Evolutionary conservation across 495 filamentous ascomycete genomes (phyloP).

Genomic region (Aspergillus coremiiformis): DNA sequence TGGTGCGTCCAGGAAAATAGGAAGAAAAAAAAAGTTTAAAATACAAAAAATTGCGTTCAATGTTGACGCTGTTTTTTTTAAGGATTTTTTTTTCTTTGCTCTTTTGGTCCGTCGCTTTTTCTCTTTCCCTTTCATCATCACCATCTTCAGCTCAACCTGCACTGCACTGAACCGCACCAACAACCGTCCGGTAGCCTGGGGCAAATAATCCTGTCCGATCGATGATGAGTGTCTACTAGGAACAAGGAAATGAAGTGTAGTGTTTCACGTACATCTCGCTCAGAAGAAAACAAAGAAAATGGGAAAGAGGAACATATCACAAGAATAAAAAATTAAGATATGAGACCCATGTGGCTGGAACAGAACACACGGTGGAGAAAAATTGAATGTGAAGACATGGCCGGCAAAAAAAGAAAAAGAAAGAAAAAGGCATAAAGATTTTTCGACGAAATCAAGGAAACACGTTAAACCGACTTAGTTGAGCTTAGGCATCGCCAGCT

Average conservation of each 20-base stretch:
- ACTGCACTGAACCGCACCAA: conserved; percentile 4
- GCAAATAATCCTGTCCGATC: not conserved
- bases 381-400: conserved; percentile 5
- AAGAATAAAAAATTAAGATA: conserved; percentile 16
- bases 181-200: not conserved
- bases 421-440: conserved; percentile 8
- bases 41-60: conserved; percentile 10
- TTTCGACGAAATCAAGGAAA: conserved; percentile 6
- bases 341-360: conserved; percentile 3
- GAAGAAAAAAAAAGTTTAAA: conserved; percentile 13
- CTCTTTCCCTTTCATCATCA: not conserved
- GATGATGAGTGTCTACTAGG: conserved; percentile 3
- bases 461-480: conserved; percentile 12
- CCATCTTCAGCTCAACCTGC: not conserved
- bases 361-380: conserved; percentile 4
- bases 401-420: conserved; percentile 8
- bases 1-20: conserved; percentile 20
- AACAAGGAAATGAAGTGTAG: conserved; percentile 2
- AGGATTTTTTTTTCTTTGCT: conserved; percentile 16
- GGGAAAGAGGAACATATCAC: conserved; percentile 10
- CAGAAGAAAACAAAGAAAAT: conserved; percentile 6
- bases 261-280: conserved; percentile 10
- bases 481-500: conserved; percentile 40
- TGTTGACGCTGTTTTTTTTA: conserved; percentile 15
- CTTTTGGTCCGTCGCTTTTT: conserved; percentile 5